Evolutionary conservation across 1,139 yeast genomes (phyloP), one percentile per base, ranked within the genome.

Genomic region (Taphrina deformans): DNA sequence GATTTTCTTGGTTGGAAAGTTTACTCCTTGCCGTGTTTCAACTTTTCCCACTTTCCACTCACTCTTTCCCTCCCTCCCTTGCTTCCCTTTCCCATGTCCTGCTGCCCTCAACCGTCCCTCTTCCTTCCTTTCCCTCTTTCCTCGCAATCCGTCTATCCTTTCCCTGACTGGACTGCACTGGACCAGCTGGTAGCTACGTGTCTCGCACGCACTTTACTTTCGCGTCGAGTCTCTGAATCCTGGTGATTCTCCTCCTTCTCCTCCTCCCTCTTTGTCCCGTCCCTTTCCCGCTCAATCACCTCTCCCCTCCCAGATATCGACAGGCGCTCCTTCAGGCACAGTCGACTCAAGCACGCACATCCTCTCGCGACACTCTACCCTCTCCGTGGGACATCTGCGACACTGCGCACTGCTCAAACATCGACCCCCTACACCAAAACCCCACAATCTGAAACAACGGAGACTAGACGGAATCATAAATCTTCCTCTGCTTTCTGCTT

Each of bases 1-100:
- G n/a, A n/a, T n/a, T n/a, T n/a, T n/a, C n/a, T n/a, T n/a, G n/a
- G n/a, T n/a, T n/a, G n/a, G n/a, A n/a, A n/a, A n/a, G n/a, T n/a
- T n/a, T n/a, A 38, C 44, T 38, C 44, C 44, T 38, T 38, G 44
- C 44, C 44, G 44, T 38, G n/a, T n/a, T 38, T 38, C 44, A 38
- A 38, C 44, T 38, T 38, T 12, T n/a, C 44, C 21, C 44, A 12
- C 44, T 12, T 14, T 38, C 44, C n/a, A 6, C 10, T 29, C 33
- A 29, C 33, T 29, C 33, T 29, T 10, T 29, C 41, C 2, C 41
- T 38, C 41, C 16, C 41, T 38, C 41, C 3, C 41, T 38, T n/a
- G n/a, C n/a, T n/a, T n/a, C n/a, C n/a, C n/a, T n/a, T n/a, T n/a
- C n/a, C n/a, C n/a, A n/a, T n/a, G n/a, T n/a, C n/a, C n/a, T n/a